Base-by-base conservation (phyloP, 306 rosid genomes). In the Castanopsis chinensis region DNA sequence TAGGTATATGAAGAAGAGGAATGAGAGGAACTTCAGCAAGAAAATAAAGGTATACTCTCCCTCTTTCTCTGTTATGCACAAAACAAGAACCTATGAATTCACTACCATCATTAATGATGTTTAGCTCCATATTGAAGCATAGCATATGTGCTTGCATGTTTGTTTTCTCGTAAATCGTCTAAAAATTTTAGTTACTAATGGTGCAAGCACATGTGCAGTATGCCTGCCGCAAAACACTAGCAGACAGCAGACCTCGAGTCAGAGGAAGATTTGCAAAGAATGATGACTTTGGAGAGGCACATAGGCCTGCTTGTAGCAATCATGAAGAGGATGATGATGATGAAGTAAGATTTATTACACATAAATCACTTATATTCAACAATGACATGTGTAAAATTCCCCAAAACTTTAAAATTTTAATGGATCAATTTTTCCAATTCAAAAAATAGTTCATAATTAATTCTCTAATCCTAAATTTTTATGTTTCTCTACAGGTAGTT, bases 211-310 rank as follows among this genome's bases (percentile, higher is more conserved):
- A 80, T 30, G 12, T 82, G 89, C 94, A 95, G 98, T 95, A 95
- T 80, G 99, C 99, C 17, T 95, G 99, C 82, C 90, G 99, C 13
- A 95, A 95, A 89, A 95, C 98, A 20, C 85, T 95, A 41, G 99
- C 98, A 0, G 99, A 95, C 77, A 95, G 99, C 84, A 69, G 99
- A 15, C 99, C 99, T 7, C 91, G 99, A 75, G 99, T 95, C 1
- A 85, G 99, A 86, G 99, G 99, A 85, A 86, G 99, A 80, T 95
- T 95, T 77, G 99, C 99, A 0, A 95, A 95, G 87, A 95, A 93
- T 78, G 98, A 95, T 83, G 98, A 95, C 51, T 93, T 89, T 72
- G 91, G 93, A n/a, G 98, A 90, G 83, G 83, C 72, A 51, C 86
- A 83, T 4, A 89, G 98, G 76, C 83, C 86, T 58, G 86, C 81